Evolutionary conservation across 2,329 filamentous ascomycete species (phyloP), one percentile per base, ranked within the genome.

Genomic region (Arthroderma sp.): DNA sequence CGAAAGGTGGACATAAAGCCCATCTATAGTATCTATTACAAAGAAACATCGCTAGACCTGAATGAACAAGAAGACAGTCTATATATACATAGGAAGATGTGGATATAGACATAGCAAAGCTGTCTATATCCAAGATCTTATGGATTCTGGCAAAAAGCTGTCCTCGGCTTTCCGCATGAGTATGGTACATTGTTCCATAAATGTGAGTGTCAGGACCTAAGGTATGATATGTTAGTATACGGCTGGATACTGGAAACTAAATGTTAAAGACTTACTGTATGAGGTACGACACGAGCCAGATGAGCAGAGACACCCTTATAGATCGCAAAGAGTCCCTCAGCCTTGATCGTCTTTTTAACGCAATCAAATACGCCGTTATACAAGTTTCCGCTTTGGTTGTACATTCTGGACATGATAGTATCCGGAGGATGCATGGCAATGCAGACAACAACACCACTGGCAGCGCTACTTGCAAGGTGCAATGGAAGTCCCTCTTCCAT

Each of bases 231-330:
- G 53, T 72, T 60, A 71, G 66, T 56, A 55, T 37, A 54, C 37
- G 4, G 15, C 35, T 6, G 44, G 19, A 11, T 35, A 17, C 17
- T 23, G n/a, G 35, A 17, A 7, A 15, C 8, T 15, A 23, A 11
- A 25, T 19, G 11, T 38, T 19, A 33, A n/a, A 63, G 17, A 70
- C 77, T 61, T 70, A 82, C 80, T 39, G 93, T 98, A 71, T 98
- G 93, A 49, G 93, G 93, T 66, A 98, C 75, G 66, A 98, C 97
- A 66, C 93, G 80, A 33, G 93, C 90, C 63, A 98, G 76, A 75
- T 98, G 93, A 15, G 93, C 93, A 67, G 95, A 83, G 77, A 94
- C 96, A 59, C 93, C 93, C 78, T 98, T 98, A 79, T 98, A 98
- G 59, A 98, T 88, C 60, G 93, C 93, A 51, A 97, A 75, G 55